These are phyloP conservation scores for Candida gigantensis DNA, from an alignment of 1,139 yeast species.

Conservation along the genomic window DNA sequence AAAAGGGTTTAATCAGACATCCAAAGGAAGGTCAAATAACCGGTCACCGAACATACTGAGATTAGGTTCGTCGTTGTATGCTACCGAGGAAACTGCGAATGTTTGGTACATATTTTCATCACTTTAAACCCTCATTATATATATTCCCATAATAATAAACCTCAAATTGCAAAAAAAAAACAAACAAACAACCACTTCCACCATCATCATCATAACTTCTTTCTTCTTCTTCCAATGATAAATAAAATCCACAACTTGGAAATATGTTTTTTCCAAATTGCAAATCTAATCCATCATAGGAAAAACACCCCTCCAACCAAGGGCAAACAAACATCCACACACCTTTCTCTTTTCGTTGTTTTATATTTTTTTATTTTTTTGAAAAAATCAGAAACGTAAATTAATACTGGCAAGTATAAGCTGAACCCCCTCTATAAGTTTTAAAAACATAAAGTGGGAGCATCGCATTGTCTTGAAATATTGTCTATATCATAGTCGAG, in stretches of 20 bases:
- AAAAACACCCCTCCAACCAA: background rate
- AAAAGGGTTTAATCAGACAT: slow-evolving; percentile 49
- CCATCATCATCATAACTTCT: background rate
- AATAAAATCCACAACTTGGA: background rate
- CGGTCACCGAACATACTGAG: slow-evolving; percentile 81
- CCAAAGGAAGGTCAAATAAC: slow-evolving; percentile 65
- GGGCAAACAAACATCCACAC: background rate
- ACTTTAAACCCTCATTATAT: slow-evolving; percentile 34
- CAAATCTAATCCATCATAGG: background rate
- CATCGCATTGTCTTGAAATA: slow-evolving; percentile 58
- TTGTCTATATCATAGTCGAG: slow-evolving; percentile 73
- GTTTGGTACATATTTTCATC: slow-evolving; percentile 76
- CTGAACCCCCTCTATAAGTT: slow-evolving; percentile 23
- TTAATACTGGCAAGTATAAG: slow-evolving; percentile 87
- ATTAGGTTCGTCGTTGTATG: slow-evolving; percentile 76
- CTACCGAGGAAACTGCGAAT: slow-evolving; percentile 96
- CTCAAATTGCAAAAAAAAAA: background rate
- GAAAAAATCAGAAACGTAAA: slow-evolving; percentile 56
- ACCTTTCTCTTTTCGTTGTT: background rate
- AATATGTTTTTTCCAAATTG: background rate
- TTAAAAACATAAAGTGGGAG: slow-evolving; percentile 4
- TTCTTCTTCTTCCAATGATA: background rate
- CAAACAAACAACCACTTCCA: background rate
- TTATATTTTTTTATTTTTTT: background rate
- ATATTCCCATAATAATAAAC: too few species aligned